Conservation (phyloP, 2,329 filamentous ascomycete genomes). For the Scleromitrula shiraiana region DNA sequence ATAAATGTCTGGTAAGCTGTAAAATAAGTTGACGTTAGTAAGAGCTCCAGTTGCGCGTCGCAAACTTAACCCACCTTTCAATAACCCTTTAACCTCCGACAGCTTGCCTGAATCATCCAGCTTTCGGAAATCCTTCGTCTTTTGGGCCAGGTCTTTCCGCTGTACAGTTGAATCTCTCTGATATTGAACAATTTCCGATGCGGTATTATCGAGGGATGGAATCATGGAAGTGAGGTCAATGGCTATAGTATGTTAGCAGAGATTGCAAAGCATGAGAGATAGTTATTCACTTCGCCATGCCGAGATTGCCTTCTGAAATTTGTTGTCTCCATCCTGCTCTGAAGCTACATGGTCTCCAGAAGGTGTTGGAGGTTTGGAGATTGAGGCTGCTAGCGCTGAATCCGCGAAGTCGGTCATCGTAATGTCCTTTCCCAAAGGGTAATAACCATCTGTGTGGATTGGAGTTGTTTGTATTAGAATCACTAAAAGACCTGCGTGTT, state of each 20-base stretch:
- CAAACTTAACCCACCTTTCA: conserved; percentile 59
- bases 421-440: not conserved
- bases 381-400: conserved; percentile 16
- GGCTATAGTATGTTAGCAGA: conserved; percentile 41
- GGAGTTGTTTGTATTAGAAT: not conserved
- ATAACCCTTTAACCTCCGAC: conserved; percentile 75
- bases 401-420: conserved; percentile 27
- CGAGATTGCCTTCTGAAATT: conserved; percentile 92
- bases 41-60: not conserved
- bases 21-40: not conserved
- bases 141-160: conserved; percentile 94
- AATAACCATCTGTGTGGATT: not conserved
- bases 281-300: conserved; percentile 76
- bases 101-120: conserved; percentile 84
- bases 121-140: conserved; percentile 96
- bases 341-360: conserved; percentile 14
- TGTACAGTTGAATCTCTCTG: conserved; percentile 95
- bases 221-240: conserved; percentile 82
- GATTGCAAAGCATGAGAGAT: conserved; percentile 2
- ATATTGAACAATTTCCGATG: conserved; percentile 89
- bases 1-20: conserved; percentile 94
- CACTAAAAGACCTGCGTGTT: not conserved
- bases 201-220: conserved; percentile 79
- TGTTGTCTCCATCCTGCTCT: conserved; percentile 60
- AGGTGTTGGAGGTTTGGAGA: conserved; percentile 8